Evolutionary conservation across 768 basidiomycete species (phyloP).

Genomic region (Pleurotus platypus): DNA sequence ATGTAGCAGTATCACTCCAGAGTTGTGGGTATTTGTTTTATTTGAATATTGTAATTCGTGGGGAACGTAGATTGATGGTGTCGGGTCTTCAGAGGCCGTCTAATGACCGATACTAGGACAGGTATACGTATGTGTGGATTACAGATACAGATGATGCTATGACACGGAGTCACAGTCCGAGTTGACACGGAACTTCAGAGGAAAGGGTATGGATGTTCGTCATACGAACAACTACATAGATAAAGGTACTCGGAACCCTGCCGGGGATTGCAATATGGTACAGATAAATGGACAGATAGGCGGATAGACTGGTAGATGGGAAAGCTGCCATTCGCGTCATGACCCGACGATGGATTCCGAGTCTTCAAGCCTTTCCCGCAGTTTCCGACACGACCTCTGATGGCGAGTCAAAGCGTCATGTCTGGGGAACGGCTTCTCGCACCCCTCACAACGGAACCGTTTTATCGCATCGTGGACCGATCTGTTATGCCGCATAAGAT

Average conservation of each 20-base stretch:
- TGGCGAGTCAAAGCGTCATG: background rate
- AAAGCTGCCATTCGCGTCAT: too few relatives aligned
- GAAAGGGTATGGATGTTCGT: too few relatives aligned
- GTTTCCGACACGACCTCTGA: background rate
- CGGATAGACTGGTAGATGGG: background rate
- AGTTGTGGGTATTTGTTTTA: too few relatives aligned
- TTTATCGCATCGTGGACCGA: background rate
- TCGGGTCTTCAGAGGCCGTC: too few relatives aligned
- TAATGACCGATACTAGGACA: too few relatives aligned
- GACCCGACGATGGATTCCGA: background rate
- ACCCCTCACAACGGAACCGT: background rate
- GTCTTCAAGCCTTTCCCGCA: background rate
- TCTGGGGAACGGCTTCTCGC: background rate
- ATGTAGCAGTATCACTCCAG: too few relatives aligned
- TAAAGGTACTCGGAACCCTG: background rate
- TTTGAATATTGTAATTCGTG: too few relatives aligned
- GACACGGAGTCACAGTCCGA: too few relatives aligned
- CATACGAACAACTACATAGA: background rate
- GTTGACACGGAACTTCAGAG: too few relatives aligned
- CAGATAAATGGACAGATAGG: background rate
- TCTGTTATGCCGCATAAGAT: background rate
- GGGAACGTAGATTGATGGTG: too few relatives aligned
- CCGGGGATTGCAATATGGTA: background rate
- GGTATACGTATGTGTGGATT: too few relatives aligned
- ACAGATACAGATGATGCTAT: too few relatives aligned